Evolutionary conservation across 1,139 yeast species (phyloP).

Genomic region (Candida pseudocylindracea): DNA sequence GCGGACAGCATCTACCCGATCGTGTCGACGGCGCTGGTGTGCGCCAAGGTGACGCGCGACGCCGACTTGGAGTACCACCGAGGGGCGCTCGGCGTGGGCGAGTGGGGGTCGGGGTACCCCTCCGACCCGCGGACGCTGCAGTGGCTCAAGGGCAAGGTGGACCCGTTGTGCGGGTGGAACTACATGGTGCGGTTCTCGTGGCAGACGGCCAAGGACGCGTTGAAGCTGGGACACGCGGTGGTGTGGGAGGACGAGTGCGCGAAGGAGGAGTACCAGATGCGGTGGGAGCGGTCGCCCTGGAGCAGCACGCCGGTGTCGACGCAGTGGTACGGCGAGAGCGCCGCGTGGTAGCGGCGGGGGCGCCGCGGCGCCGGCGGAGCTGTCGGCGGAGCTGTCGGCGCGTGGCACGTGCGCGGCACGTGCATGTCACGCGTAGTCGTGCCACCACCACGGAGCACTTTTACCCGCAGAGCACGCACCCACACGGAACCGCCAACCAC

Average conservation of each 20-base stretch:
- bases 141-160: constrained; percentile 47
- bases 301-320: background rate
- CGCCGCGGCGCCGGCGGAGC: no score
- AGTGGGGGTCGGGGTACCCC: constrained; percentile 78
- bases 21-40: constrained; percentile 91
- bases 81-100: no score
- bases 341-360: background rate
- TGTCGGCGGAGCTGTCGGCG: no score
- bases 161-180: constrained; percentile 76
- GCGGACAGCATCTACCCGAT: constrained; percentile 91
- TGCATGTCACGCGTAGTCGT: no score
- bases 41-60: constrained; percentile 93
- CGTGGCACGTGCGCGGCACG: no score
- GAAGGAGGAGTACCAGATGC: constrained; percentile 1
- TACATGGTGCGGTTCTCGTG: constrained; percentile 68
- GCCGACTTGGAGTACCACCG: constrained; percentile 19
- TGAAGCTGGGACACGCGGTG: constrained; percentile 25
- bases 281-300: background rate
- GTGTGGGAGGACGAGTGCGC: constrained; percentile 16
- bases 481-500: no score
- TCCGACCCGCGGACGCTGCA: constrained; percentile 65
- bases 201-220: constrained; percentile 72
- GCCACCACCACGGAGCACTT: no score
- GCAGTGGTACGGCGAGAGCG: background rate
- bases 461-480: no score